Conservation (phyloP, 371 early-diverging fungal genomes). For the Circinella umbellata region DNA sequence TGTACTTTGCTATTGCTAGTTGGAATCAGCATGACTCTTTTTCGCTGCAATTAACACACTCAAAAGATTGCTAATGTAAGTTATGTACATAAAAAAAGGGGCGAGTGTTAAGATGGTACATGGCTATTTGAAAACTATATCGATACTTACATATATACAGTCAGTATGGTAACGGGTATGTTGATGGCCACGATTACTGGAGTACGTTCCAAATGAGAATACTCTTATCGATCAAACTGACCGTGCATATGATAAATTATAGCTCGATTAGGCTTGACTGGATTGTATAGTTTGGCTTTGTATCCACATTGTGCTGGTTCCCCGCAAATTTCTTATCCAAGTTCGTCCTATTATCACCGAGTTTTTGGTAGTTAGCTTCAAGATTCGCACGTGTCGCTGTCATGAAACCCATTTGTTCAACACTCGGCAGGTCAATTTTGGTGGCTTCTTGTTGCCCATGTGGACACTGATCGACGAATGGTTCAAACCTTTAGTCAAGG, state of each 20-base stretch:
- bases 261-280: slow-evolving; percentile 3
- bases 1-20: slow-evolving; percentile 1
- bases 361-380: no score
- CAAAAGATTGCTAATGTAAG: no score
- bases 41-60: no score
- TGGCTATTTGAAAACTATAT: not conserved
- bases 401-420: not conserved
- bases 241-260: slow-evolving; percentile 4
- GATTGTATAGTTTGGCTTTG: slow-evolving; percentile 3
- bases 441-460: not conserved
- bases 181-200: not conserved
- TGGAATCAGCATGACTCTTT: not conserved
- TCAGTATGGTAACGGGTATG: slow-evolving; percentile 2
- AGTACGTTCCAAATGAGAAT: slow-evolving; percentile 4
- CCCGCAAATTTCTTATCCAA: not conserved
- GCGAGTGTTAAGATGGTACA: no score
- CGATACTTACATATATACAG: slow-evolving; percentile 4
- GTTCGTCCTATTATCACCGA: no score
- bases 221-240: slow-evolving; percentile 4
- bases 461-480: slow-evolving; percentile 6
- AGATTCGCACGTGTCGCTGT: slow-evolving; percentile 1
- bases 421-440: not conserved
- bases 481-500: slow-evolving; percentile 2
- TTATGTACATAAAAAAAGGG: no score
- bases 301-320: slow-evolving; percentile 4